Conservation (phyloP, 768 basidiomycete genomes). For the Cystoderma amianthinum region DNA sequence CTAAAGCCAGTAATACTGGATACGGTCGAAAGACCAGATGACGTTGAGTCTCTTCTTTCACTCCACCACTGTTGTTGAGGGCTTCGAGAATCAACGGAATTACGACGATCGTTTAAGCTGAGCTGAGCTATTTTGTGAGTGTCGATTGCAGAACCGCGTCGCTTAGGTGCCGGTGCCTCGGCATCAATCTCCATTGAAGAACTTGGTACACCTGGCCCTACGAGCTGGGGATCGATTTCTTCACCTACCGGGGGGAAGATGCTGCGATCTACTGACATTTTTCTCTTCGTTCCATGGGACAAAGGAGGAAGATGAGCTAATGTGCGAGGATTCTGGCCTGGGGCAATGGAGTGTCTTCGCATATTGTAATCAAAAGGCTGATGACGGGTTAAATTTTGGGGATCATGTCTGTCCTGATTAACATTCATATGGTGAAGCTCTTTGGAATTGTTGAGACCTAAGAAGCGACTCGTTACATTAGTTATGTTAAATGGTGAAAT, state of each 20-base stretch:
- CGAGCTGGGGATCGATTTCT: slow-evolving; percentile 61
- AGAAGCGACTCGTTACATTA: slow-evolving; percentile 5
- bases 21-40: slow-evolving; percentile 61
- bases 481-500: slow-evolving; percentile 9
- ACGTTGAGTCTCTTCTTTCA: slow-evolving; percentile 70
- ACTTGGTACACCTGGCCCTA: slow-evolving; percentile 61
- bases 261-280: slow-evolving; percentile 68
- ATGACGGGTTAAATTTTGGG: slow-evolving; percentile 19
- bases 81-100: slow-evolving; percentile 64
- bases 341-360: slow-evolving; percentile 67
- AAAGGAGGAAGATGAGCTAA: slow-evolving; percentile 27
- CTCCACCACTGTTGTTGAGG: slow-evolving; percentile 53
- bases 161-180: slow-evolving; percentile 70
- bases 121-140: slow-evolving; percentile 70
- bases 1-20: slow-evolving; percentile 42
- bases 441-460: slow-evolving; percentile 20
- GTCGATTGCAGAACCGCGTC: slow-evolving; percentile 80
- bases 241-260: slow-evolving; percentile 45
- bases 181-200: slow-evolving; percentile 44
- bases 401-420: slow-evolving; percentile 25
- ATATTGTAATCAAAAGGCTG: slow-evolving; percentile 63
- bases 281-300: slow-evolving; percentile 70
- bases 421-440: slow-evolving; percentile 30
- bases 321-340: slow-evolving; percentile 41
- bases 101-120: slow-evolving; percentile 71